Base-by-base conservation (phyloP, 1,284 basidiomycete genomes). In the Sanghuangporus weigelae region DNA sequence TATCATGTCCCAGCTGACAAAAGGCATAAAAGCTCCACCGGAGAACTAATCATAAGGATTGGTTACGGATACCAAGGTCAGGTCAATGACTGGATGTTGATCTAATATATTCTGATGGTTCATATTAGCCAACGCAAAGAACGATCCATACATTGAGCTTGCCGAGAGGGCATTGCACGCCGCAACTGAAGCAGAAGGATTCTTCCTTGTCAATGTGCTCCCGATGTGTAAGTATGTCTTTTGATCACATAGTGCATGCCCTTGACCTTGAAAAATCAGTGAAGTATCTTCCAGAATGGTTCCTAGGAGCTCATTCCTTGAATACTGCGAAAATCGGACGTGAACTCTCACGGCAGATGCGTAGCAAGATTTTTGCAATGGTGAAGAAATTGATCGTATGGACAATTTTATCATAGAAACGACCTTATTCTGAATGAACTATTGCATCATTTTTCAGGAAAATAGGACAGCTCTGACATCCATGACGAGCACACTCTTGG, bases 111-210 rank as follows among this genome's bases (percentile, higher is more conserved):
- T 39, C 39, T 38, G 19, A 38, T 40, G 14, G 6, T 38, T 38
- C 7, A 10, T 21, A 31, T 42, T 36, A 63, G 62, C 51, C 31
- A 3, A 10, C 16, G 38, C 36, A 23, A 63, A 44, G 31, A 48
- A 66, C 40, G 67, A 69, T 58, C 67, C 63, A 11, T 63, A 63
- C n/a, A 40, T 69, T 16, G 55, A 38, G 5, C 42, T 67, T 5
- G 65, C 59, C 14, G 64, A 67, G n/a, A 57, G 60, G n/a, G 63
- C 62, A 0, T 23, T 68, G 12, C 42, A 46, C 8, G 23, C 23
- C 11, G 38, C 63, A 3, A 39, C 62, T 12, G 38, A 44, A 35
- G 62, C 64, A 11, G 42, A 42, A 14, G 62, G 62, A 7, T 53
- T 63, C 39, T 63, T 63, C 50, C 56, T 63, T 35, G 62, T 63